Base-by-base conservation (phyloP, 2,329 filamentous ascomycete species). In the Podosphaera xanthii region DNA sequence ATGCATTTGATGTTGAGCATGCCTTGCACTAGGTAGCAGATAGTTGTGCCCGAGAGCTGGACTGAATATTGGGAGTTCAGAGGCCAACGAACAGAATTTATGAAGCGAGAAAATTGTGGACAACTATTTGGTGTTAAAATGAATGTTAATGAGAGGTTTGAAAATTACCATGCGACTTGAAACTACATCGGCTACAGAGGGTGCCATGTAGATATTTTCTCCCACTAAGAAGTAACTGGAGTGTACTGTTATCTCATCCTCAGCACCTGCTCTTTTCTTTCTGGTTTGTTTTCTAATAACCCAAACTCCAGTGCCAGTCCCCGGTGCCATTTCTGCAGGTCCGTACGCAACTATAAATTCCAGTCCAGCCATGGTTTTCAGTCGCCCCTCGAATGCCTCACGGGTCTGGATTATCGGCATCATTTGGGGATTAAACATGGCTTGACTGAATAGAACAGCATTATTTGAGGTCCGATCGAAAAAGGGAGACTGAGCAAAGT, bases 401-500 rank as follows among this genome's bases (percentile, higher is more conserved):
- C 81, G 77, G 0, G 79, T 84, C 60, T 75, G 72, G 9, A 85
- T 75, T 33, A 79, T 72, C 54, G 75, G 74, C 53, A 73, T 73
- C 74, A 84, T 79, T 62, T 74, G 72, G 34, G 73, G 72, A 68
- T 84, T 84, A 70, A 75, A 79, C 69, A 78, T 73, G 49, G 80
- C 79, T 69, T 85, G 82, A 62, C 72, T 76, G 65, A 76, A 77
- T 46, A 85, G 72, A 42, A 83, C 74, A 63, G 77, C 78, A 69
- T 85, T 85, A 69, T 84, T 85, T 63, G 80, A 83, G 1, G 79
- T 83, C 61, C 71, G 74, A 69, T 84, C 81, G 71, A 80, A 85
- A 71, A 83, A 85, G 33, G 82, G 81, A 61, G 81, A 84, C 61
- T 77, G 73, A 63, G 80, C 77, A 64, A 85, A 84, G 72, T 85